Percentiles rank a stretch among this genome's conserved stretches.
These are phyloP conservation scores for Ophiosphaerella herpotricha DNA, from an alignment of 2,329 filamentous ascomycete species.

Conservation along the genomic window DNA sequence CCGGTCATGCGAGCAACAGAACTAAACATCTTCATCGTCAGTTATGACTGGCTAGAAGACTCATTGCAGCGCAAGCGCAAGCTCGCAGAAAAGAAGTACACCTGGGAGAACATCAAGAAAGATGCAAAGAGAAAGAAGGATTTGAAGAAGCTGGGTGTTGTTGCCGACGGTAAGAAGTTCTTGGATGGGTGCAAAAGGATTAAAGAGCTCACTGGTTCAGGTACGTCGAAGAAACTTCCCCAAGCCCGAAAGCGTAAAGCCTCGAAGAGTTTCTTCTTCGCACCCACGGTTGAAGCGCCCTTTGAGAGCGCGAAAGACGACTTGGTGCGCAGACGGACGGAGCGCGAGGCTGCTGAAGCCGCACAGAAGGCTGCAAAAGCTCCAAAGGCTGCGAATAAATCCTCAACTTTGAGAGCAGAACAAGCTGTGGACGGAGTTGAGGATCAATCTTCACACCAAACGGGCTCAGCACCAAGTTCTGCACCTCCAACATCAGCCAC, in stretches of 20 bases:
- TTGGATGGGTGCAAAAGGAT: slow-evolving; percentile 37
- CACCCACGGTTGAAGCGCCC: background rate
- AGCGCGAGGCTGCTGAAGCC: slow-evolving; percentile 19
- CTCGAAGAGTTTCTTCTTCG: slow-evolving; percentile 33
- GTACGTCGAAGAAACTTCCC: slow-evolving; percentile 37
- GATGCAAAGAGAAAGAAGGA: slow-evolving; percentile 41
- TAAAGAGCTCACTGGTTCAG: slow-evolving; percentile 37
- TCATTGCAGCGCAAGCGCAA: slow-evolving; percentile 47
- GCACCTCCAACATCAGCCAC: background rate
- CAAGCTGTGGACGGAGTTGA: slow-evolving; percentile 1
- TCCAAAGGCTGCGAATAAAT: slow-evolving; percentile 10
- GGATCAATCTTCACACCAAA: background rate
- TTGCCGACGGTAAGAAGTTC: slow-evolving; percentile 39
- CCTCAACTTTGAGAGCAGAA: background rate
- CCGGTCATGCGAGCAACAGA: slow-evolving; percentile 27
- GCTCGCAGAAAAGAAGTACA: slow-evolving; percentile 41
- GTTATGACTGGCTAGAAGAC: slow-evolving; percentile 55
- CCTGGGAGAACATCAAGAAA: slow-evolving; percentile 31
- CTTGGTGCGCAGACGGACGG: slow-evolving; percentile 25
- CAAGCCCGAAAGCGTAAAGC: slow-evolving; percentile 17
- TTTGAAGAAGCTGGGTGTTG: slow-evolving; percentile 28
- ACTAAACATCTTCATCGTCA: slow-evolving; percentile 41
- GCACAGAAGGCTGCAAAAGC: slow-evolving; percentile 10
- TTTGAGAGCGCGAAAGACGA: slow-evolving; percentile 28
- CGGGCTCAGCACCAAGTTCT: background rate